phyloP scores from a whole-genome alignment of 2,329 filamentous ascomycete species.

The Daldinia eschscholtzii region DNA sequence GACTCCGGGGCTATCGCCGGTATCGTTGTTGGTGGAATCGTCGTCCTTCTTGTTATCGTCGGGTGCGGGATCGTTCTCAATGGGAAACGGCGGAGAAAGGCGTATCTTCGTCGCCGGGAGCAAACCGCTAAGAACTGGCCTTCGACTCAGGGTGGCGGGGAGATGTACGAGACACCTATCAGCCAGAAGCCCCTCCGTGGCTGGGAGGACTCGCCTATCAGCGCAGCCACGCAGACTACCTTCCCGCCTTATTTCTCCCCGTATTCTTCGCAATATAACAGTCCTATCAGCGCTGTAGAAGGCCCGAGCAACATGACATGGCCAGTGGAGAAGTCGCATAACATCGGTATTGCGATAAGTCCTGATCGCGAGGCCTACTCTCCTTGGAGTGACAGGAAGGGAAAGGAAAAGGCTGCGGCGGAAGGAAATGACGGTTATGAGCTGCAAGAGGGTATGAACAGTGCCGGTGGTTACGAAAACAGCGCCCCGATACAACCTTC shows the following conservation, averaged over 20 bases:
- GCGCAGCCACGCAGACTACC: conserved; percentile 56
- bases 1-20: conserved; percentile 69
- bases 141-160: conserved; percentile 52
- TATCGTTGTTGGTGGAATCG: conserved; percentile 66
- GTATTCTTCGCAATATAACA: conserved; percentile 71
- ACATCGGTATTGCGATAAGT: conserved; percentile 61
- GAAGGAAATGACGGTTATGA: conserved; percentile 60
- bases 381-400: conserved; percentile 57
- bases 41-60: conserved; percentile 60
- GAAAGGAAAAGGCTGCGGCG: conserved; percentile 53
- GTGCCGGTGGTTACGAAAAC: conserved; percentile 48
- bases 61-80: conserved; percentile 69
- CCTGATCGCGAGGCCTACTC: conserved; percentile 53
- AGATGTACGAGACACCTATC: conserved; percentile 65
- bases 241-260: conserved; percentile 68
- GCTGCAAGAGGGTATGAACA: conserved; percentile 60
- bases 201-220: conserved; percentile 68
- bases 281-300: conserved; percentile 64
- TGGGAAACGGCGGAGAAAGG: conserved; percentile 67
- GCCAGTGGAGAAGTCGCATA: conserved; percentile 54
- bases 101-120: conserved; percentile 63
- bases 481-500: conserved; percentile 42
- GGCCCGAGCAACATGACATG: conserved; percentile 52
- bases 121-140: conserved; percentile 61
- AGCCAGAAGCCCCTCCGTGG: conserved; percentile 66